Conservation (phyloP, 163 green algal genomes). For the Chlamydomonas reinhardtii region DNA sequence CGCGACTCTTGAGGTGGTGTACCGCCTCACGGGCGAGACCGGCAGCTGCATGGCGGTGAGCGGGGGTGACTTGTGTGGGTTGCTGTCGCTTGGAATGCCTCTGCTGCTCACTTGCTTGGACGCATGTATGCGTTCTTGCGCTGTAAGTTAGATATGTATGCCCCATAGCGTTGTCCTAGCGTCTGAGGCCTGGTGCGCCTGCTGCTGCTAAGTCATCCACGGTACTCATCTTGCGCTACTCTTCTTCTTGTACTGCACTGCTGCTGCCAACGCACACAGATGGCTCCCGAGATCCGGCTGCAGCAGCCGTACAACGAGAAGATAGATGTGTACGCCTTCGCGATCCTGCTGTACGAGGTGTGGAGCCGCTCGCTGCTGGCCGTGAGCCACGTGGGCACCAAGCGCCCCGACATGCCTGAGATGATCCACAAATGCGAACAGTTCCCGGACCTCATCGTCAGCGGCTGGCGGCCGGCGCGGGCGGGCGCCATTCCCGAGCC, state of each 20-base stretch:
- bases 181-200: too few relatives aligned
- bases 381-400: slow-evolving; percentile 11
- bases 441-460: not conserved
- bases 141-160: too few relatives aligned
- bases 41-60: not conserved
- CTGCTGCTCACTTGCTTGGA: not conserved
- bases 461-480: slow-evolving; percentile 5
- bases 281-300: not conserved
- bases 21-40: slow-evolving; percentile 6
- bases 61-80: too few relatives aligned
- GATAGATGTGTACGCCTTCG: slow-evolving; percentile 61
- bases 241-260: too few relatives aligned
- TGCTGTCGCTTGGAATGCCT: not conserved
- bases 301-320: slow-evolving; percentile 33
- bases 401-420: not conserved
- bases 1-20: not conserved
- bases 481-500: not conserved
- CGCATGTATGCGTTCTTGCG: too few relatives aligned
- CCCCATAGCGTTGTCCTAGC: too few relatives aligned
- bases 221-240: too few relatives aligned
- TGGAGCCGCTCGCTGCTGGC: slow-evolving; percentile 16
- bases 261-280: not conserved
- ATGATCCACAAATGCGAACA: not conserved
- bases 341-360: slow-evolving; percentile 59
- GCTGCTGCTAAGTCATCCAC: too few relatives aligned